Base-by-base conservation (phyloP, 345 rosid genomes). In the Ceriops zippeliana region DNA sequence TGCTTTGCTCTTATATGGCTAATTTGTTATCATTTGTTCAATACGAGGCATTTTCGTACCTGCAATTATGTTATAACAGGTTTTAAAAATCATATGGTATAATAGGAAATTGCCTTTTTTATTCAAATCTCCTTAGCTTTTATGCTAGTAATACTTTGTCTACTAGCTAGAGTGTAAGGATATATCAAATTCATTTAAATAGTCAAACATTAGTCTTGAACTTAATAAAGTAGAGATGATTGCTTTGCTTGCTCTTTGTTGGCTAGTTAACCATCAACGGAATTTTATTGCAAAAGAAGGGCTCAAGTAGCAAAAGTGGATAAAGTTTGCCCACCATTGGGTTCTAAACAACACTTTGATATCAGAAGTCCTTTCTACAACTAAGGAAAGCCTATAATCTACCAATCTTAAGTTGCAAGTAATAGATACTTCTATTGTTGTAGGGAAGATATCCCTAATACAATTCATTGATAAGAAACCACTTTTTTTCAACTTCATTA, bases 281-380 rank as follows among this genome's bases (percentile, higher is more conserved):
- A 59, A 38, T 66, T 80, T 63, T 61, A 24, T 72, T 70, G 26
- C 83, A 88, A 87, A 78, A 49, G 63, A 83, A 84, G 67, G 69
- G 79, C 21, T 69, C 83, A 66, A 67, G 79, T 62, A 88, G 83
- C 69, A 87, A 81, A 68, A 73, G 76, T 17, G 79, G 86, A 68
- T 88, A 90, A 90, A 88, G 90, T 78, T 86, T 69, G 88, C 83
- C 34, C 76, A 82, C 56, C 90, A 86, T 67, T 80, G 86, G 37
- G 90, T 89, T 75, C 80, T 89, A 35, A 89, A 83, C 86, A 83
- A 83, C 78, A 82, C 76, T 34, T 80, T 75, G 30, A 64, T 73
- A 57, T 63, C 86, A n/a, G 93, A 86, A 76, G 52, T 78, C 42
- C 57, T 81, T 19, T 72, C 78, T 37, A 64, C 58, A 47, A 70